phyloP scores from a whole-genome alignment of 2,329 filamentous ascomycete species.

The Pyrenophora teres region DNA sequence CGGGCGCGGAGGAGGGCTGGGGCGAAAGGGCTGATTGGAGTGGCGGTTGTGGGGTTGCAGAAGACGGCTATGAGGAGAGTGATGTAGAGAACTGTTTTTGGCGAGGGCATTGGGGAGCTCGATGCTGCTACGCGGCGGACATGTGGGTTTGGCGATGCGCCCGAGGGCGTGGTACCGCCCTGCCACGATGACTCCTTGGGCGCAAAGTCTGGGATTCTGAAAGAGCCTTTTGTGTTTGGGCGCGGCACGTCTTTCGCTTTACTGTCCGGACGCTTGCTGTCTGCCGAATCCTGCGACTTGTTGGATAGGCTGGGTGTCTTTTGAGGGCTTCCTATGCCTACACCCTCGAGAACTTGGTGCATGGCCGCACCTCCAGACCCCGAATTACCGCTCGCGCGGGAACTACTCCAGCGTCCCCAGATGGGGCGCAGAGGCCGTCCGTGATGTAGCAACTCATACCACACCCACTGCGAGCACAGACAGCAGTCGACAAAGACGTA shows the following conservation, averaged over 20 bases:
- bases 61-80: conserved; percentile 53
- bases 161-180: conserved; percentile 20
- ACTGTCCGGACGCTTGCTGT: conserved; percentile 11
- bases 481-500: conserved; percentile 69
- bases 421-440: conserved; percentile 51
- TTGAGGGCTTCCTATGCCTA: conserved; percentile 17
- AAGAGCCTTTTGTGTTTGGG: conserved; percentile 41
- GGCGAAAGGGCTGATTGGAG: conserved; percentile 32
- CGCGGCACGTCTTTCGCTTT: conserved; percentile 30
- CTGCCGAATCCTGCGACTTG: conserved; percentile 16
- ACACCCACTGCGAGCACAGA: conserved; percentile 67
- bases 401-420: conserved; percentile 35
- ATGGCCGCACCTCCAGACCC: conserved; percentile 31
- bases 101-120: conserved; percentile 52
- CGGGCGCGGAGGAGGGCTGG: conserved; percentile 20
- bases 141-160: conserved; percentile 33
- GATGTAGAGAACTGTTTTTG: conserved; percentile 53
- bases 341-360: conserved; percentile 36
- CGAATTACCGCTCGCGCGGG: conserved; percentile 16
- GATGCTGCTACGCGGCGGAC: conserved; percentile 44
- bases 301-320: conserved; percentile 6
- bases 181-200: conserved; percentile 33
- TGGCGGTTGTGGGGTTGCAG: conserved; percentile 44
- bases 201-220: conserved; percentile 46
- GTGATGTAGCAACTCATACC: conserved; percentile 65